Base-by-base conservation (phyloP, 73 alveolate genomes). In the Blepharisma japonicum region DNA sequence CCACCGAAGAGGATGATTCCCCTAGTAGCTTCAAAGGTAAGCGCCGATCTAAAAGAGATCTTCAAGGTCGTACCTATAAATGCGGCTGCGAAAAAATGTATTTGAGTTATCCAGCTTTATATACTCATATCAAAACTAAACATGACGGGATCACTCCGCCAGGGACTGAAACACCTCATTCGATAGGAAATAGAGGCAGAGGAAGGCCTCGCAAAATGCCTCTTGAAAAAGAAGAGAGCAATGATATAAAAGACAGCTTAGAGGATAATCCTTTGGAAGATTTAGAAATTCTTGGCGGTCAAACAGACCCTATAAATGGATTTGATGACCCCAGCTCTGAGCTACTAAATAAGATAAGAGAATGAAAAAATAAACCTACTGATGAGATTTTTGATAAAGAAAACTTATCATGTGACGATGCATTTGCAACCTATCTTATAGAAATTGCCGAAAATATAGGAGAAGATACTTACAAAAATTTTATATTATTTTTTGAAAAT, bases 21-120 rank as follows among this genome's bases (percentile, higher is more conserved):
- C 42, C 42, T 32, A 32, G 3, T 32, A 32, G 42, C 3, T 32
- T 32, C 42, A 61, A 70, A 45, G 71, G 46, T 0, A 70, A 70
- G 61, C 39, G 89, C 27, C 71, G 92, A 27, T 80, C 92, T 18
- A 71, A 78, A 66, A 85, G 81, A 21, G 85, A 85, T 27, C 71
- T 79, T 25, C 71, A 55, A 21, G 83, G 66, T 71, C 55, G 99
- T 23, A 95, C 90, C 78, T 90, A 90, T 85, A 85, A 72, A 56
- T 95, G 99, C 84, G 96, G 94, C 56, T 97, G 99, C 83, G 99
- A 97, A 39, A 97, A 97, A 88, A 91, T 95, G 79, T 97, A 97
- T 90, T 89, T 97, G 70, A 82, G 96, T 54, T 97, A 97, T 86
- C 99, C 99, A 50, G 99, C 99, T 6, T 96, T 97, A 49, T 97